Evolutionary conservation across 768 basidiomycete species (phyloP).

Genomic region (Psilocybe sp.): DNA sequence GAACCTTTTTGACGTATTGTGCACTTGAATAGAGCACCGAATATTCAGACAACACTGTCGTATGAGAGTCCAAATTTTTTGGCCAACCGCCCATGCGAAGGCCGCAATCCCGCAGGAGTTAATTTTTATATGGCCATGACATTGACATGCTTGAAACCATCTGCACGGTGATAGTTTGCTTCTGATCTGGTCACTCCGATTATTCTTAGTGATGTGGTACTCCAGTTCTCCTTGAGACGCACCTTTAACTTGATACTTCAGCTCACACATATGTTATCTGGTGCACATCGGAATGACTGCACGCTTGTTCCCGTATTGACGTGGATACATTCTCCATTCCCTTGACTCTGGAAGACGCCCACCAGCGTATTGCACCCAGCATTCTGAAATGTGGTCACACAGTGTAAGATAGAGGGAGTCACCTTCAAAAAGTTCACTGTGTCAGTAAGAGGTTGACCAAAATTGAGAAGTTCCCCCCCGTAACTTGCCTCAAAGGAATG

Average conservation of each 20-base stretch:
- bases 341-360: conserved; percentile 4
- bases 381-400: conserved; percentile 2
- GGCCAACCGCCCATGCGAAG: no score
- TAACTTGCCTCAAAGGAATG: conserved; percentile 1
- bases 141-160: no score
- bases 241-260: not conserved
- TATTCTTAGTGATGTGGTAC: no score
- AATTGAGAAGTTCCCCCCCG: not conserved
- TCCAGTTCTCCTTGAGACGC: not conserved
- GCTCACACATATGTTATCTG: not conserved
- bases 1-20: no score
- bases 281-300: conserved; percentile 6
- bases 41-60: no score
- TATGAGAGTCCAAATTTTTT: no score
- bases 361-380: conserved; percentile 4
- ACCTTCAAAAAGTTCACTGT: not conserved
- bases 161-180: no score
- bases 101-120: no score
- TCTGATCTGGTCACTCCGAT: no score
- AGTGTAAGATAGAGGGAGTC: not conserved
- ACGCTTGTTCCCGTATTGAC: conserved; percentile 9
- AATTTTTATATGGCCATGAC: no score
- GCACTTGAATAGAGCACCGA: no score
- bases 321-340: not conserved
- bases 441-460: not conserved